These are phyloP conservation scores for Gossypium aridum DNA, from an alignment of 441 rosid species.

Conservation along the genomic window DNA sequence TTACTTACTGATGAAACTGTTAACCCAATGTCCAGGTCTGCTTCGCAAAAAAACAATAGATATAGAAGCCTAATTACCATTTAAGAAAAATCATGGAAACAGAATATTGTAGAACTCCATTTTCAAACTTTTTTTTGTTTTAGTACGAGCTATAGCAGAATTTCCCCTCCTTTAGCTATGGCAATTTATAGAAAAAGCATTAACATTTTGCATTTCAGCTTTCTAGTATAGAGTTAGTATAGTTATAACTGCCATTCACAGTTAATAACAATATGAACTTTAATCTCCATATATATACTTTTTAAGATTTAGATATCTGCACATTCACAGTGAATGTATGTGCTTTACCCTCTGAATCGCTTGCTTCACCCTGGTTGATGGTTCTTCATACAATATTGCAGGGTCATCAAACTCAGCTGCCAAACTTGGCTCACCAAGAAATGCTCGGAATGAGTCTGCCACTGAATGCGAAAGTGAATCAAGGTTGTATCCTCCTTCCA, in stretches of 20 bases:
- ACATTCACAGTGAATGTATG: conserved; percentile 57
- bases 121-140: background rate
- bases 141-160: background rate
- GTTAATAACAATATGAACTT: too few relatives aligned
- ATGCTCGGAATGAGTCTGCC: conserved; percentile 81
- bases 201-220: background rate
- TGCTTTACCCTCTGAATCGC: conserved; percentile 67
- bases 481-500: conserved; percentile 97
- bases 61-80: background rate
- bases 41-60: background rate
- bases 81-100: background rate
- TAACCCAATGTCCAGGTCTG: too few relatives aligned
- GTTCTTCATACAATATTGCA: conserved; percentile 79
- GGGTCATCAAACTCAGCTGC: conserved; percentile 79
- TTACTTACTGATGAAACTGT: too few relatives aligned
- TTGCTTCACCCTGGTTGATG: conserved; percentile 56
- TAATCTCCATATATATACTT: background rate
- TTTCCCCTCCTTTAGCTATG: background rate
- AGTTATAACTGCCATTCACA: too few relatives aligned
- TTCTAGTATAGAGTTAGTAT: background rate
- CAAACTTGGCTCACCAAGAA: conserved; percentile 72
- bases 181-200: background rate
- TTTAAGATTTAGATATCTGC: background rate
- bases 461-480: conserved; percentile 81
- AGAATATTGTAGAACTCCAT: background rate